Evolutionary conservation across 371 early-diverging fungal species (phyloP), one percentile per base, ranked within the genome.

Genomic region (Parasitella parasitica): DNA sequence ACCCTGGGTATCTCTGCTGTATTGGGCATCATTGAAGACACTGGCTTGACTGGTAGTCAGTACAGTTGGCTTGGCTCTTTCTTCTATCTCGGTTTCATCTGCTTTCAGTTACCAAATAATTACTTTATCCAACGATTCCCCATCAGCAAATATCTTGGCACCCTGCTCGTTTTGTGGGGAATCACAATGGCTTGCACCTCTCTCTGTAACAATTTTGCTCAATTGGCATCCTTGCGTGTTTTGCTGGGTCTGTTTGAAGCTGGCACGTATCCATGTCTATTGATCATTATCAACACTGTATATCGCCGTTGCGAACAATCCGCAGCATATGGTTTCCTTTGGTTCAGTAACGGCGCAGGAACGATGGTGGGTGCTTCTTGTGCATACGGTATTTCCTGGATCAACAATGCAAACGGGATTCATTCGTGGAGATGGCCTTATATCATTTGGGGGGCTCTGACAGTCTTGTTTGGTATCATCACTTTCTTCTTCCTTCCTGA

Each of bases 301-400:
- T 77, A 77, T 54, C 69, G 77, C 22, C 71, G 75, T 24, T 58
- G 61, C 1, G 78, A 77, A 28, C 75, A 75, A 35, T 57, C 75
- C 1, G 61, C 53, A 20, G 58, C 56, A 9, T 56, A 56, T 54
- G 59, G 67, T 11, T 35, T 59, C 26, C 28, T 49, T 13, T 49
- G 49, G 48, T 48, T 46, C 27, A 54, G 7, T 57, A 72, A 76
- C 16, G 71, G 73, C n/a, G 24, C 51, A 16, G 68, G 68, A 27
- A 63, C 63, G 1, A 59, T 67, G 55, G 32, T 67, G 3, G 63
- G 68, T 15, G 35, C 68, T 20, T 16, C 38, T 32, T 49, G 54
- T 41, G 65, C 63, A 6, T 65, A 65, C 24, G 72, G 66, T 36
- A 69, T 72, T 3, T 57, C 59, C 1, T 59, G 57, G 27, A 65